Evolutionary conservation across 2,329 filamentous ascomycete genomes (phyloP), one percentile per base, ranked within the genome.

Genomic region (Alternaria burnsii): DNA sequence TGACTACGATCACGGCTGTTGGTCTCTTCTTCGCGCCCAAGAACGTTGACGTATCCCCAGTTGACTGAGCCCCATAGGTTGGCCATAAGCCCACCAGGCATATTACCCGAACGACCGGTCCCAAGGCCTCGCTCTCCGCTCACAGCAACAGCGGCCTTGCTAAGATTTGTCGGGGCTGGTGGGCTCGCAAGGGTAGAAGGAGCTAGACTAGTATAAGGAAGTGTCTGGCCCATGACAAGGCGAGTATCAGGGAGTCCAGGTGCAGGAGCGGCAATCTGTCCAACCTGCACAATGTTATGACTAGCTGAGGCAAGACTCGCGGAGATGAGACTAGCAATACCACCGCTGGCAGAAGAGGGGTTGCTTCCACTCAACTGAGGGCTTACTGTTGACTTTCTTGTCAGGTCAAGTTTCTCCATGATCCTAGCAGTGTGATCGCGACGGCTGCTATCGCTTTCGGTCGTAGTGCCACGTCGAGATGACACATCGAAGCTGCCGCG

Each of bases 31-130:
- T 86, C 85, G 20, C 82, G 80, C 67, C 86, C 86, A 36, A 90
- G 76, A 34, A 85, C 83, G 66, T 90, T 90, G 59, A 91, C 80
- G 65, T 87, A 86, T 14, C 87, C 87, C 92, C 93, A 97, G 47
- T 93, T 89, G 58, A 88, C 91, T 71, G 89, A 96, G 51, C 94
- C 94, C 94, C 94, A 98, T 57, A 96, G 86, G 75, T 98, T 98
- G 32, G 94, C 94, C 82, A 97, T 87, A 62, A 97, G 88, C 14
- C 92, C 93, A 51, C 91, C 91, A 1, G 94, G 92, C 79, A 97
- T 88, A 22, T 87, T 87, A 42, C 90, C 87, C 61, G 82, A 82
- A 50, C 81, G 80, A n/a, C 88, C 88, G 18, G 88, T 78, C 3
- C 85, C 86, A 58, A 93, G 83, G 2, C 88, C 88, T 61, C 90